These are phyloP conservation scores for Trichosporon ovoides DNA, from an alignment of 1,284 basidiomycete species.

Conservation along the genomic window DNA sequence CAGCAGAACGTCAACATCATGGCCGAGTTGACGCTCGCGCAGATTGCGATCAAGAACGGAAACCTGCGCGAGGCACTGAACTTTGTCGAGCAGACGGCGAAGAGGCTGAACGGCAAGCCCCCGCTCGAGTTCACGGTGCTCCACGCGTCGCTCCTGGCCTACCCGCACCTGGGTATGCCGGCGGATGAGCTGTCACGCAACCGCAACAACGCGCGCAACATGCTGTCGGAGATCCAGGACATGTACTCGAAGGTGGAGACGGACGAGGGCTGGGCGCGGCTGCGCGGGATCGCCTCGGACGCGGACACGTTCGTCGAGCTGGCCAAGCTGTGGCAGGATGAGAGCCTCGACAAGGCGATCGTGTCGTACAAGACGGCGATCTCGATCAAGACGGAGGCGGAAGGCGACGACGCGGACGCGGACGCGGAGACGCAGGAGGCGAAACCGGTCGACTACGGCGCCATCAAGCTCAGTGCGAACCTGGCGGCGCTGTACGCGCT, in stretches of 20 bases:
- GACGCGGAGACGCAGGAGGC: constrained; percentile 11
- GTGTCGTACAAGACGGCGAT: constrained; percentile 69
- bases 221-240: constrained; percentile 71
- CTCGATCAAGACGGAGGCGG: constrained; percentile 47
- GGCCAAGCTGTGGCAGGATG: constrained; percentile 76
- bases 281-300: constrained; percentile 64
- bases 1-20: constrained; percentile 59
- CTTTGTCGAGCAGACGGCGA: constrained; percentile 69
- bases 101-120: constrained; percentile 42
- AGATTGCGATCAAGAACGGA: constrained; percentile 78
- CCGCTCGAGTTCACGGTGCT: constrained; percentile 74
- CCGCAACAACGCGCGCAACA: constrained; percentile 65
- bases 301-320: constrained; percentile 80
- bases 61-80: constrained; percentile 58
- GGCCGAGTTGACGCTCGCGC: constrained; percentile 76
- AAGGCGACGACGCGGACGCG: constrained; percentile 12
- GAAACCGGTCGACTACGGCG: constrained; percentile 27
- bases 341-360: constrained; percentile 65
- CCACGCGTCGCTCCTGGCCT: constrained; percentile 76
- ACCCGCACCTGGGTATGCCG: constrained; percentile 70
- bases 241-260: constrained; percentile 54
- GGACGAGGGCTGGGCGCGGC: constrained; percentile 46
- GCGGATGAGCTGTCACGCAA: constrained; percentile 67
- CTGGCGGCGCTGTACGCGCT: constrained; percentile 70
- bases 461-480: constrained; percentile 66